Evolutionary conservation across 2,329 filamentous ascomycete genomes (phyloP).

Genomic region (Pseudocercospora musae): DNA sequence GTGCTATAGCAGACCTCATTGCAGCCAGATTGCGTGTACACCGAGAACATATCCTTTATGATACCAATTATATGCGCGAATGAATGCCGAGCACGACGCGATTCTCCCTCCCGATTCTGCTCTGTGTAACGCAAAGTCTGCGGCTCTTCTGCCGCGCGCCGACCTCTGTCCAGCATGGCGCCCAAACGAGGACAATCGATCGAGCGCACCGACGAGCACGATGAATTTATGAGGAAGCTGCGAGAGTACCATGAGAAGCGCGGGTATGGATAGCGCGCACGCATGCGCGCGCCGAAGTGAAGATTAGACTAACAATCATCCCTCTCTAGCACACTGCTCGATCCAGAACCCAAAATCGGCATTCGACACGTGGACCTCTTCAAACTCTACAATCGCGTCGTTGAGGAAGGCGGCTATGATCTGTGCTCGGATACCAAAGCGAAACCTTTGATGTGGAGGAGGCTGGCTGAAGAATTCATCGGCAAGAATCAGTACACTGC

Average conservation of each 20-base stretch:
- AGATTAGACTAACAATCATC: conserved; percentile 22
- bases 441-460: conserved; percentile 82
- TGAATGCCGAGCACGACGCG: background rate
- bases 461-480: conserved; percentile 71
- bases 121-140: conserved; percentile 11
- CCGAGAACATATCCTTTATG: background rate
- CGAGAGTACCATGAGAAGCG: conserved; percentile 72
- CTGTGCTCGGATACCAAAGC: conserved; percentile 63
- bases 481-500: conserved; percentile 71
- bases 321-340: conserved; percentile 61
- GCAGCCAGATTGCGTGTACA: background rate
- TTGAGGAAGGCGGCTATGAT: conserved; percentile 79
- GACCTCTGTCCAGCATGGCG: conserved; percentile 38
- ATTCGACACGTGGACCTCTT: conserved; percentile 71
- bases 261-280: conserved; percentile 49
- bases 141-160: conserved; percentile 11
- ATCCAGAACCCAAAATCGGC: conserved; percentile 77
- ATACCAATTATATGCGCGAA: background rate
- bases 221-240: conserved; percentile 72
- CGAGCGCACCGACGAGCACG: conserved; percentile 62
- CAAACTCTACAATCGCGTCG: conserved; percentile 74
- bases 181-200: conserved; percentile 47
- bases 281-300: background rate
- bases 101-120: background rate
- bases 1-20: background rate